Conservation (phyloP, 106 monocot genomes). For the Dendrobium chrysotoxum region DNA sequence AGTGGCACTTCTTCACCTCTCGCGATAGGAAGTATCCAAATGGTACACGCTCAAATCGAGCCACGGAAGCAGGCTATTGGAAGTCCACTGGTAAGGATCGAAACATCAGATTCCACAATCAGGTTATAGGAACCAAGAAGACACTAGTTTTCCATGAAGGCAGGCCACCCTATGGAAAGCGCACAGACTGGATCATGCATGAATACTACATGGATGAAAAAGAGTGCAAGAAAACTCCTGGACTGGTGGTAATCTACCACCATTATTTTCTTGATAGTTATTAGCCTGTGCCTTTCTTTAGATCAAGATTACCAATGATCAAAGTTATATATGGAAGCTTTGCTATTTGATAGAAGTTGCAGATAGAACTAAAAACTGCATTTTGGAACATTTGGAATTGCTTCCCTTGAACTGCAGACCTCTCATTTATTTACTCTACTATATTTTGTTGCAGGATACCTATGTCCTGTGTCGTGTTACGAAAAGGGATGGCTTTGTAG, state of each 20-base stretch:
- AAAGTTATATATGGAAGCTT: not conserved
- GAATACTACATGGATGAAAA: conserved; percentile 62
- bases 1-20: conserved; percentile 80
- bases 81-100: conserved; percentile 89
- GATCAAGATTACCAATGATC: not conserved
- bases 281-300: not conserved
- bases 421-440: not conserved
- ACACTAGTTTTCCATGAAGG: conserved; percentile 87
- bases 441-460: conserved; percentile 32
- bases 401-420: not conserved
- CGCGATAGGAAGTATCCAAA: conserved; percentile 77
- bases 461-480: conserved; percentile 88
- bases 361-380: not conserved
- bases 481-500: conserved; percentile 40
- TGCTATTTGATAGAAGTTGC: not conserved
- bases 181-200: conserved; percentile 94
- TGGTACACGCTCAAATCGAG: conserved; percentile 70
- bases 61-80: conserved; percentile 79
- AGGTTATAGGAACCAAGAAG: conserved; percentile 76
- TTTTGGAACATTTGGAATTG: not conserved
- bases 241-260: conserved; percentile 36
- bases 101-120: conserved; percentile 32
- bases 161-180: conserved; percentile 67
- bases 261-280: not conserved
- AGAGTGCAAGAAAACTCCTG: conserved; percentile 34